phyloP scores from a whole-genome alignment of 495 filamentous ascomycete species.

The Xylaria castorea region DNA sequence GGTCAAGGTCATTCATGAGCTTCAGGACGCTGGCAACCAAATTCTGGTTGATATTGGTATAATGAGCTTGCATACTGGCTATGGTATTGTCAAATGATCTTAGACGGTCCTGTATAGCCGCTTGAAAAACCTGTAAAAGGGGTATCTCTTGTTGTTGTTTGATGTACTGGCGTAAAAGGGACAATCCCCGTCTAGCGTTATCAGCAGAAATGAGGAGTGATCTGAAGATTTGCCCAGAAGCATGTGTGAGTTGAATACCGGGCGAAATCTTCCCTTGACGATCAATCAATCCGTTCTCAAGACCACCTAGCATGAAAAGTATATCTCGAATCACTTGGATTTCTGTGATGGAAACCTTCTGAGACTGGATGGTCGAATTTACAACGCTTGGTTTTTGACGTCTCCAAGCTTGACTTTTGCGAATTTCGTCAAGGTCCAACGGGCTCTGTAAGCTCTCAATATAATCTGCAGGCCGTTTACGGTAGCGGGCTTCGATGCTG shows the following conservation, averaged over 20 bases:
- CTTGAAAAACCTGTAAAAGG: slow-evolving; percentile 58
- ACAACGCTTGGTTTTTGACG: not conserved
- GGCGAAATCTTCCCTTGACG: slow-evolving; percentile 42
- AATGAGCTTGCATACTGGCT: slow-evolving; percentile 51
- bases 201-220: slow-evolving; percentile 49
- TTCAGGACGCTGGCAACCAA: slow-evolving; percentile 64
- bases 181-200: slow-evolving; percentile 48
- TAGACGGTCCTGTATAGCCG: slow-evolving; percentile 50
- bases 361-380: slow-evolving; percentile 39
- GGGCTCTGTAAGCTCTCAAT: slow-evolving; percentile 43
- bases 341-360: slow-evolving; percentile 67
- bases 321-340: slow-evolving; percentile 77
- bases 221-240: slow-evolving; percentile 51
- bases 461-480: slow-evolving; percentile 47
- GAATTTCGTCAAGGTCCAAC: slow-evolving; percentile 55
- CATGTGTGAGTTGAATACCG: slow-evolving; percentile 44
- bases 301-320: slow-evolving; percentile 82
- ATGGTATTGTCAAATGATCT: slow-evolving; percentile 52
- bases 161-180: slow-evolving; percentile 44
- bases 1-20: slow-evolving; percentile 66
- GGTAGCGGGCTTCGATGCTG: slow-evolving; percentile 48
- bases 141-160: slow-evolving; percentile 47
- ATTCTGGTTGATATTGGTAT: slow-evolving; percentile 52
- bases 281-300: slow-evolving; percentile 76
- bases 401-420: slow-evolving; percentile 71